Evolutionary conservation across 2,329 filamentous ascomycete species (phyloP), one percentile per base, ranked within the genome.

Genomic region (Ampelomyces quisqualis): DNA sequence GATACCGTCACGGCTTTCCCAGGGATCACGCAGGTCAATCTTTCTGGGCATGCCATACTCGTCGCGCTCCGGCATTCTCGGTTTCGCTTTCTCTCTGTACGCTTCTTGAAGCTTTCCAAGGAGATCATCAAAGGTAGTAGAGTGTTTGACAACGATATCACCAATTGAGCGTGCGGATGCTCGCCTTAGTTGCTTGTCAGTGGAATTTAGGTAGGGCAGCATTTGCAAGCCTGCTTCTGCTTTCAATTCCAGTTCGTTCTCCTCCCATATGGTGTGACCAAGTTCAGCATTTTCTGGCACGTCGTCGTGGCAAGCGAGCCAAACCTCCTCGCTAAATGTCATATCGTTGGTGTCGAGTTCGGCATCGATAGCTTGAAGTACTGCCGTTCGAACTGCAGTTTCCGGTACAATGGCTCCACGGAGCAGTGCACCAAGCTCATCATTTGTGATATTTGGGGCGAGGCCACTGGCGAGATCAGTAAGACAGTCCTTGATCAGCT

Each of bases 31-130:
- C 8, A 90, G 74, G 53, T 97, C 88, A 62, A 85, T 83, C 71
- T 95, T 97, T 60, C 83, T 85, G 3, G 89, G 87, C 87, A 98
- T 95, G 38, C 94, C 93, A 63, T 89, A 97, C 50, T 91, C 86
- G 63, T 98, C 91, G 26, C 91, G 82, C 58, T 91, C 84, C 8
- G 90, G 88, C 32, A 86, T 80, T 44, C 86, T 83, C 2, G 90
- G 87, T 65, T 93, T 94, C 5, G 88, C 85, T 51, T 91, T 80
- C 49, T 90, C 83, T 30, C 77, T 69, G 64, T 98, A 98, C 2
- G 80, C 81, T 4, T 77, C 71, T 59, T 89, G 77, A 15, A 98
- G 74, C 38, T 77, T 76, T 29, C 76, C 70, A 10, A 95, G 69
- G 5, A 90, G 75, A 8, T 77, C 70, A 5, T 77, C 70, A 44